Percentiles rank a stretch among this genome's conserved stretches.
Conservation (phyloP, 139 green algal species). For the Bryopsis sp. region DNA sequence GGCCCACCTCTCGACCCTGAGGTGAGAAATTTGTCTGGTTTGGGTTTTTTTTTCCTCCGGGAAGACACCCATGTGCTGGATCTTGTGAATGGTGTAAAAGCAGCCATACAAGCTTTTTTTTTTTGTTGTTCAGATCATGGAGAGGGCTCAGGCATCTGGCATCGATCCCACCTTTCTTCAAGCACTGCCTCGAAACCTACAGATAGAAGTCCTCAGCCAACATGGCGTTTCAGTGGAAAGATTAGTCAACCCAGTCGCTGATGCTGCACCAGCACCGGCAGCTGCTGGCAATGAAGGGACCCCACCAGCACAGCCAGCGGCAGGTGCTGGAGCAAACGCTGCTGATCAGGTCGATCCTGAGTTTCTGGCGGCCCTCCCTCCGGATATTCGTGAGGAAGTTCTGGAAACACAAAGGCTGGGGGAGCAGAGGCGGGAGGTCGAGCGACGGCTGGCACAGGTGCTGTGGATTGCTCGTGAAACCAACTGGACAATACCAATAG, state of each 20-base stretch:
- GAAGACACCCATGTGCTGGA: too few species aligned
- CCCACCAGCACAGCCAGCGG: not conserved
- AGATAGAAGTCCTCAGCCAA: conserved; percentile 48
- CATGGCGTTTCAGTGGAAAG: conserved; percentile 34
- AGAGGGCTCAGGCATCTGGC: conserved; percentile 29
- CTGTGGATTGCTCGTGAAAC: not conserved
- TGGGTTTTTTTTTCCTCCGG: too few species aligned
- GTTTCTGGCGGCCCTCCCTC: conserved; percentile 86
- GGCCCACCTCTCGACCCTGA: too few species aligned
- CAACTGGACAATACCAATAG: too few species aligned
- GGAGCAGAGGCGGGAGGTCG: conserved; percentile 1
- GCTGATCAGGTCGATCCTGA: conserved; percentile 75
- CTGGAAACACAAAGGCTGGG: conserved; percentile 59
- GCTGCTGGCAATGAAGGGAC: not conserved
- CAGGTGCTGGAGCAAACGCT: conserved; percentile 7
- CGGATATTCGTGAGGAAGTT: conserved; percentile 86
- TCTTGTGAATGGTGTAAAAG: too few species aligned
- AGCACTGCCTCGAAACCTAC: conserved; percentile 59
- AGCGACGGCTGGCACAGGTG: conserved; percentile 19
- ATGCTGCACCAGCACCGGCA: conserved; percentile 8
- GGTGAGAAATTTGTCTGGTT: too few species aligned
- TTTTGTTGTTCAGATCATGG: too few species aligned
- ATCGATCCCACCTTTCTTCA: conserved; percentile 72
- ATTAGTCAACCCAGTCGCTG: conserved; percentile 3
- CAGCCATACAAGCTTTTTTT: too few species aligned